A percentile compares a stretch with the other conserved stretches of the same genome.
phyloP scores from a whole-genome alignment of 1,284 basidiomycete species.

The Clitocybe nebularis region DNA sequence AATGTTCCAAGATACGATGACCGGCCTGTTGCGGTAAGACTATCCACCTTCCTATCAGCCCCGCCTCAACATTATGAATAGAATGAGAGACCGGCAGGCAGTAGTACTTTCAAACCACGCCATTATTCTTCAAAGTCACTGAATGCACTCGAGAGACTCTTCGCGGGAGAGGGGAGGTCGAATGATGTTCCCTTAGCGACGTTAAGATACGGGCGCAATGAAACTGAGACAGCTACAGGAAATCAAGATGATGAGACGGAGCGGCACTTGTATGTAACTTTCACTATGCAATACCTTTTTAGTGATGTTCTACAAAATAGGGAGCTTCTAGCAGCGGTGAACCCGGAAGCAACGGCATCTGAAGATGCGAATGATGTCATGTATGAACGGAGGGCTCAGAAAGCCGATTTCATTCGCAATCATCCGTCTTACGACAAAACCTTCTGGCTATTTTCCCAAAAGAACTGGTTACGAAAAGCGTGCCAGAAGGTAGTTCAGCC shows the following conservation, averaged over 20 bases:
- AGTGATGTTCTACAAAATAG: conserved; percentile 29
- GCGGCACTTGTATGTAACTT: conserved; percentile 51
- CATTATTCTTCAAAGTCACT: conserved; percentile 57
- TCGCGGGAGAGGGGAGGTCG: conserved; percentile 54
- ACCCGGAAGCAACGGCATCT: conserved; percentile 42
- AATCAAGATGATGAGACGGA: conserved; percentile 62
- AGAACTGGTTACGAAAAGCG: conserved; percentile 67
- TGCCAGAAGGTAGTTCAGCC: conserved; percentile 88
- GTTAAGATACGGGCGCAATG: conserved; percentile 42
- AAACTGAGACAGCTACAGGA: conserved; percentile 36
- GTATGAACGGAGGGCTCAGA: conserved; percentile 76
- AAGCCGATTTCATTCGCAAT: conserved; percentile 84
- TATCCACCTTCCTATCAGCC: not conserved
- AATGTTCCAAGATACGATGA: conserved; percentile 35
- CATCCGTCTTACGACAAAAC: conserved; percentile 91
- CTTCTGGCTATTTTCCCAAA: conserved; percentile 88
- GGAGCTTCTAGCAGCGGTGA: conserved; percentile 63
- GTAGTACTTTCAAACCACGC: conserved; percentile 28
- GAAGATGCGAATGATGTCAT: conserved; percentile 59
- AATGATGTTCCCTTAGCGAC: conserved; percentile 63
- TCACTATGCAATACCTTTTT: conserved; percentile 1
- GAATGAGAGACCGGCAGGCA: conserved; percentile 21
- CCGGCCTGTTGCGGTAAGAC: conserved; percentile 22
- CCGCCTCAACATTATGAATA: conserved; percentile 9
- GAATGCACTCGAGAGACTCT: conserved; percentile 59